Conservation (phyloP, 2,329 filamentous ascomycete genomes). For the Sporothrix pallida region DNA sequence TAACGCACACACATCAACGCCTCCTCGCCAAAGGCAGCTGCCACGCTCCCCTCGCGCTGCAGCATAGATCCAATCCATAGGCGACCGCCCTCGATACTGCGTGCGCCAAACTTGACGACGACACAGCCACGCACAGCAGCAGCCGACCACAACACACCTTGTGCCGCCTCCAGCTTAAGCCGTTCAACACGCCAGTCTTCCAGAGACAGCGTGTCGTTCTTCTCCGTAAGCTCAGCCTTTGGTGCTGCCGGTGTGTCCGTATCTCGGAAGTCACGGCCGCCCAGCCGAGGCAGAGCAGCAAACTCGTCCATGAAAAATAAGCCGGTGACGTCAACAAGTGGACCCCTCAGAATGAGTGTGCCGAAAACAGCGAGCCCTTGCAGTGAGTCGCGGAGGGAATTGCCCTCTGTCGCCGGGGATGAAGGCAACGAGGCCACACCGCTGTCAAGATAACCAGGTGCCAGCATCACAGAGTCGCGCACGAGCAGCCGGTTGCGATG, state of each 20-base stretch:
- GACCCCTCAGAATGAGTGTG: constrained; percentile 81
- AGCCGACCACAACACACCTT: constrained; percentile 79
- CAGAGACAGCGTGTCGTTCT: constrained; percentile 44
- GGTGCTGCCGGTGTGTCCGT: constrained; percentile 47
- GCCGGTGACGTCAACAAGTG: constrained; percentile 68
- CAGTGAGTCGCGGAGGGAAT: constrained; percentile 66
- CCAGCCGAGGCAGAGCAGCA: constrained; percentile 76
- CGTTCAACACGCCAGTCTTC: constrained; percentile 62
- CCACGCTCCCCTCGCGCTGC: constrained; percentile 73
- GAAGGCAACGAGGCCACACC: not conserved
- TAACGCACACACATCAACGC: constrained; percentile 75
- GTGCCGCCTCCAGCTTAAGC: constrained; percentile 62
- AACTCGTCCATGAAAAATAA: constrained; percentile 83
- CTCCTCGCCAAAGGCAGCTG: constrained; percentile 76
- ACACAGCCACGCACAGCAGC: constrained; percentile 81
- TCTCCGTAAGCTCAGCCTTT: constrained; percentile 46
- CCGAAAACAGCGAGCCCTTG: constrained; percentile 78
- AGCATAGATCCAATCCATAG: constrained; percentile 81
- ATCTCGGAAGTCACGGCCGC: constrained; percentile 75
- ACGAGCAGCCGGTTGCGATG: constrained; percentile 67
- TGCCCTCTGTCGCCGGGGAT: not conserved
- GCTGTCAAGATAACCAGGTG: constrained; percentile 43
- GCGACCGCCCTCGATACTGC: constrained; percentile 78
- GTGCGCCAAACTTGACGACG: constrained; percentile 88
- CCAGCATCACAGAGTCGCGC: constrained; percentile 80